Evolutionary conservation across 352 stramenopile species (phyloP).

Genomic region (Pythium volutum): DNA sequence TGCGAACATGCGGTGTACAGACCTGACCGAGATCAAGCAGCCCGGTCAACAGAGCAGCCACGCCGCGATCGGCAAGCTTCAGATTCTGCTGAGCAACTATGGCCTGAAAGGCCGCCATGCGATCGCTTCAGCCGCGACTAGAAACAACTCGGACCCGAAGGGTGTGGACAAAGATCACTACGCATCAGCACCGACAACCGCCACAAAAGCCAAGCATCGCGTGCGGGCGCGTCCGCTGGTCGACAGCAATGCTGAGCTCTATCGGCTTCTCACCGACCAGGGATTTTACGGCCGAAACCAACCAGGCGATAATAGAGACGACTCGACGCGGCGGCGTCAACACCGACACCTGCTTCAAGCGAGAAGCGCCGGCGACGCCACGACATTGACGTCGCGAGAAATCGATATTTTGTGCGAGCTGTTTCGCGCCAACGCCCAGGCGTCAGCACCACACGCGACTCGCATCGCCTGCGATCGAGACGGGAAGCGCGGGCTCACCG

Average conservation of each 20-base stretch:
- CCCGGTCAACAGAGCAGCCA: neutral
- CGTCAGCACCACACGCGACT: slow-evolving; percentile 25
- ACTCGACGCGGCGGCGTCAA: slow-evolving; percentile 7
- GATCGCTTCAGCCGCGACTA: slow-evolving; percentile 1
- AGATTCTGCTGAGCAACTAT: slow-evolving; percentile 89
- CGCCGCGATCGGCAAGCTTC: slow-evolving; percentile 55
- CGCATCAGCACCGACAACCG: neutral
- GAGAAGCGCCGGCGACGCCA: slow-evolving; percentile 34
- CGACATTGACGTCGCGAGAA: slow-evolving; percentile 53
- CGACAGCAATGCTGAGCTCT: slow-evolving; percentile 70
- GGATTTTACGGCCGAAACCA: slow-evolving; percentile 48
- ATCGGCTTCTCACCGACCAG: slow-evolving; percentile 53
- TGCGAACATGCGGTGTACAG: neutral
- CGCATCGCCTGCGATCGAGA: slow-evolving; percentile 58
- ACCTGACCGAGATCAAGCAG: slow-evolving; percentile 10
- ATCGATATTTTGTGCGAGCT: slow-evolving; percentile 63
- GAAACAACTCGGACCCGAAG: neutral
- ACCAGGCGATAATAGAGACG: neutral
- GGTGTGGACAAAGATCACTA: neutral
- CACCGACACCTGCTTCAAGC: slow-evolving; percentile 21
- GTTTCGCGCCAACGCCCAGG: slow-evolving; percentile 28
- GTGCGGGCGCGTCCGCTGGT: slow-evolving; percentile 72
- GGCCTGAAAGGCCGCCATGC: slow-evolving; percentile 45
- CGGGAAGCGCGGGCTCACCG: slow-evolving; percentile 40
- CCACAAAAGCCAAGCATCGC: slow-evolving; percentile 41